phyloP scores from a whole-genome alignment of 805 yeast genomes.

The Candida orba region DNA sequence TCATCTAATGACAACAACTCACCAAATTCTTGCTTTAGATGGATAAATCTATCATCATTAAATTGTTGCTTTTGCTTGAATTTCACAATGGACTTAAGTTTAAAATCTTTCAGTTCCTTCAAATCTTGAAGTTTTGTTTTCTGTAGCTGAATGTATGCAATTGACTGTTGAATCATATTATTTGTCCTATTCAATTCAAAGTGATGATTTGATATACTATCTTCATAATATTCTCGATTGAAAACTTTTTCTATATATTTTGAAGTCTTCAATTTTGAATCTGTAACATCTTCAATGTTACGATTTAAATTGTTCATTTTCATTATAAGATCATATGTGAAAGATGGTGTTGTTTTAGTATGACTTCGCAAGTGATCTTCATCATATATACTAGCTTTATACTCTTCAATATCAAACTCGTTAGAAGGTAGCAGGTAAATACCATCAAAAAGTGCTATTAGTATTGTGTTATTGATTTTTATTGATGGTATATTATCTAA shows the following conservation, averaged over 20 bases:
- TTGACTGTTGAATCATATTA: conserved; percentile 6
- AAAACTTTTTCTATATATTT: conserved; percentile 9
- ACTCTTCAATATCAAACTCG: conserved; percentile 6
- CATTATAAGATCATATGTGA: conserved; percentile 36
- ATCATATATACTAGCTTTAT: conserved; percentile 5
- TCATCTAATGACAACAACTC: conserved; percentile 9
- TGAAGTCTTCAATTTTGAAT: conserved; percentile 14
- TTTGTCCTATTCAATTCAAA: conserved; percentile 5
- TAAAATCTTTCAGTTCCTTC: conserved; percentile 6
- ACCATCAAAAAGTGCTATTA: conserved; percentile 29
- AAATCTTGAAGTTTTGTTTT: conserved; percentile 11
- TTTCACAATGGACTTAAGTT: conserved; percentile 3
- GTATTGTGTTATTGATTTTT: conserved; percentile 15
- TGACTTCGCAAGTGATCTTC: conserved; percentile 1
- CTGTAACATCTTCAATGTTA: conserved; percentile 28
- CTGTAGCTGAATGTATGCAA: conserved; percentile 3
- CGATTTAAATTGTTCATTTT: conserved; percentile 32
- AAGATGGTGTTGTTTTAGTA: conserved; percentile 14
- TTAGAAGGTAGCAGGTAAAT: conserved; percentile 14
- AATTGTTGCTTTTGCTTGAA: background rate
- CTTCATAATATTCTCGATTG: conserved; percentile 2
- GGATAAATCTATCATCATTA: background rate
- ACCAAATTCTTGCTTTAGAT: conserved; percentile 14
- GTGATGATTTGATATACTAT: conserved; percentile 8
- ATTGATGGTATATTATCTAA: conserved; percentile 14